A percentile compares a stretch with the other conserved stretches of the same genome.
Evolutionary conservation across 2,329 filamentous ascomycete species (phyloP).

Genomic region (Hypoxylon sp.): DNA sequence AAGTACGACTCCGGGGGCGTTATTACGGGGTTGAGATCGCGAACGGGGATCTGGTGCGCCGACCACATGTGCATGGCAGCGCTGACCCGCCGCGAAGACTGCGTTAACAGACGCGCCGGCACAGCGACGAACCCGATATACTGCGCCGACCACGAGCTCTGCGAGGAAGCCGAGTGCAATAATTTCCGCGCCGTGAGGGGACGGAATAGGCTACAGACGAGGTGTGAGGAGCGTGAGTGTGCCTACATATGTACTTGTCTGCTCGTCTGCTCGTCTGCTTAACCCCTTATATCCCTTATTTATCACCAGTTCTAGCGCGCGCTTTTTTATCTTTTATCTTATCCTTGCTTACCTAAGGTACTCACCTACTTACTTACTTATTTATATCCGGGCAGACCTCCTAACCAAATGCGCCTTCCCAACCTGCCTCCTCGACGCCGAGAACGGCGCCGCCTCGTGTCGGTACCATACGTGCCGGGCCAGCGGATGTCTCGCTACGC

Average conservation of each 20-base stretch:
- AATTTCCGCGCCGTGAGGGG: conserved; percentile 31
- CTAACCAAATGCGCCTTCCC: conserved; percentile 37
- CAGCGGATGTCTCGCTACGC: conserved; percentile 21
- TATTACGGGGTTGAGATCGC: not conserved
- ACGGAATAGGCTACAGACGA: conserved; percentile 20
- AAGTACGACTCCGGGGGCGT: conserved; percentile 17
- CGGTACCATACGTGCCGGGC: conserved; percentile 23
- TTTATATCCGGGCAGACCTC: conserved; percentile 16
- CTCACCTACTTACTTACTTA: not conserved
- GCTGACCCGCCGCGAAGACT: conserved; percentile 32
- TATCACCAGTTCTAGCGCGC: not conserved
- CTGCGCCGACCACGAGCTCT: conserved; percentile 44
- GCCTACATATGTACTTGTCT: too few species aligned
- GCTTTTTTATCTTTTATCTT: not conserved
- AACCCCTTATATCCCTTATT: too few species aligned
- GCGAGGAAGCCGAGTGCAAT: conserved; percentile 33
- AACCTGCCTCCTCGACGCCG: conserved; percentile 30
- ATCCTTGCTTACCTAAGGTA: too few species aligned
- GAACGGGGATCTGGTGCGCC: conserved; percentile 33
- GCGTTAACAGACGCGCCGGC: conserved; percentile 41
- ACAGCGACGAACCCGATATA: conserved; percentile 33
- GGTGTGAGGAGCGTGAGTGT: conserved; percentile 46
- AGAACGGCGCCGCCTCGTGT: conserved; percentile 17
- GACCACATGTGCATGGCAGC: conserved; percentile 46
- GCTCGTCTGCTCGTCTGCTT: too few species aligned